Conservation (phyloP, 1,139 yeast genomes). For the Lizanozyma gosingica region DNA sequence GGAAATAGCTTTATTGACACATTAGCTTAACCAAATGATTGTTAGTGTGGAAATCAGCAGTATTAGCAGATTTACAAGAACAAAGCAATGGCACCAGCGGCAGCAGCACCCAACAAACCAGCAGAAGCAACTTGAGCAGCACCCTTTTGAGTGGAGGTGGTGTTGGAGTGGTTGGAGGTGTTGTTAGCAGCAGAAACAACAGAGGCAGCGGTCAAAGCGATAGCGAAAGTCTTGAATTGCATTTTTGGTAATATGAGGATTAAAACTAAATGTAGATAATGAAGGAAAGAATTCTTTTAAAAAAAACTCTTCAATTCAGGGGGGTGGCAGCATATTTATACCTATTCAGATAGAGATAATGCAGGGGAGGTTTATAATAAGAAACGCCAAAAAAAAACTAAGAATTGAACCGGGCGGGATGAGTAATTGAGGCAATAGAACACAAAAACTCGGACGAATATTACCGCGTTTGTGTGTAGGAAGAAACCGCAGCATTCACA, state of each 20-base stretch:
- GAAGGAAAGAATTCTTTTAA: neutral
- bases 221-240: constrained; percentile 39
- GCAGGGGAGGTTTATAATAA: neutral
- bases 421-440: neutral
- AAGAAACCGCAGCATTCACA: neutral
- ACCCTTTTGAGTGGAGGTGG: constrained; percentile 9
- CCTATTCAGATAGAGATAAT: neutral
- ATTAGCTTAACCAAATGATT: too few species aligned
- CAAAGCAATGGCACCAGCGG: neutral
- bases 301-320: neutral
- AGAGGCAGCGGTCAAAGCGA: constrained; percentile 37
- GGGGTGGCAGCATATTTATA: neutral
- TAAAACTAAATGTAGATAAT: constrained; percentile 2
- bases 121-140: constrained; percentile 11
- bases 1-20: neutral
- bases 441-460: neutral
- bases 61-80: neutral
- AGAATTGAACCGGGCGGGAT: too few species aligned
- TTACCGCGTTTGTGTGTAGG: neutral
- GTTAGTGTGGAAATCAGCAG: neutral
- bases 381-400: neutral
- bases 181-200: constrained; percentile 38
- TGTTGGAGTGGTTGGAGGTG: constrained; percentile 21
- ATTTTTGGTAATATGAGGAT: constrained; percentile 14
- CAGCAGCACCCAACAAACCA: constrained; percentile 9